Percentiles rank a stretch among this genome's conserved stretches.
Evolutionary conservation across 306 rosid species (phyloP).

Genomic region (Begonia peltatifolia): DNA sequence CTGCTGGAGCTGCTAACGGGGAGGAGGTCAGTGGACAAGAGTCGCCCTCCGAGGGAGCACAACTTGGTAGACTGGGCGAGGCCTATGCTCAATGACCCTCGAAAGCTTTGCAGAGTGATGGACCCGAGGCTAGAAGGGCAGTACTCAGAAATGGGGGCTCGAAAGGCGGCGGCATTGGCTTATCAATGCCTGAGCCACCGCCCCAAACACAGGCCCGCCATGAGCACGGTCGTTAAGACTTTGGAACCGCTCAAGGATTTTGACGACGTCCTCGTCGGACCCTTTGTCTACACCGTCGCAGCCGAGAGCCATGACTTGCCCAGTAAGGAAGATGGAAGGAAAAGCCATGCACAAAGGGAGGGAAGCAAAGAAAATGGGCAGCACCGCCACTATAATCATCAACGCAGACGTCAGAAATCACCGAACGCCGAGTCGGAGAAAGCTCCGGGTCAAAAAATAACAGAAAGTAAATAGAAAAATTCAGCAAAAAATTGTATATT

Average conservation of each 20-base stretch:
- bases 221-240: slow-evolving; percentile 50
- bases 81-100: slow-evolving; percentile 39
- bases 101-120: slow-evolving; percentile 53
- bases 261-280: slow-evolving; percentile 46
- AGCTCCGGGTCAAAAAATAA: no score
- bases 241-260: slow-evolving; percentile 66
- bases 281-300: slow-evolving; percentile 68
- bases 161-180: slow-evolving; percentile 84
- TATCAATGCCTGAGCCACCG: slow-evolving; percentile 79
- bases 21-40: slow-evolving; percentile 62
- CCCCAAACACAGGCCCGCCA: slow-evolving; percentile 64
- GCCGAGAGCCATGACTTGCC: background rate
- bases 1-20: slow-evolving; percentile 71
- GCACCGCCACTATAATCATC: no score
- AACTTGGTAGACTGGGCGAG: slow-evolving; percentile 79
- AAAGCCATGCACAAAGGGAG: no score
- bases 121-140: slow-evolving; percentile 81
- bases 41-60: slow-evolving; percentile 53
- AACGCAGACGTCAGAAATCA: no score
- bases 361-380: no score
- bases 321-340: no score
- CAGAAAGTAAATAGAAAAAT: no score
- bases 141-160: slow-evolving; percentile 66
- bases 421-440: no score
- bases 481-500: no score